Evolutionary conservation across 164 flowering plant species (phyloP).

Genomic region (Pachysandra terminalis): DNA sequence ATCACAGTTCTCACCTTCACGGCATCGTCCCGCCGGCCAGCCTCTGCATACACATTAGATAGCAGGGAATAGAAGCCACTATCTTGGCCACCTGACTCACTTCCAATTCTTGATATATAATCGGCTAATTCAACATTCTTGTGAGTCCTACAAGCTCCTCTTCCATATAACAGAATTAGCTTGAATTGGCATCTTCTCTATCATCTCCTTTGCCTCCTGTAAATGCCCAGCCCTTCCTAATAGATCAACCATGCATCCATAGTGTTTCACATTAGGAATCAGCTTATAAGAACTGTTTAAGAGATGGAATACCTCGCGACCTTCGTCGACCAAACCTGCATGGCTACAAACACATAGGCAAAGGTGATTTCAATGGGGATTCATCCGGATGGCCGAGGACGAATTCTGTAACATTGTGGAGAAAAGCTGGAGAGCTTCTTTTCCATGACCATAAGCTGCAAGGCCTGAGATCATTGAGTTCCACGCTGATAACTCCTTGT

Average conservation of each 20-base stretch:
- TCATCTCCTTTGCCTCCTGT: slow-evolving; percentile 8
- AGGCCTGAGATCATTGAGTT: slow-evolving; percentile 14
- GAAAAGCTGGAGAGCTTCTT: slow-evolving; percentile 6
- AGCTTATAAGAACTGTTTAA: slow-evolving; percentile 6
- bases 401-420: slow-evolving; percentile 6
- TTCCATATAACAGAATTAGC: slow-evolving; percentile 17
- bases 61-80: slow-evolving; percentile 11
- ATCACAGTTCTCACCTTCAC: slow-evolving; percentile 12
- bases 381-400: no score
- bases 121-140: slow-evolving; percentile 13
- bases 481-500: slow-evolving; percentile 9
- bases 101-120: slow-evolving; percentile 1
- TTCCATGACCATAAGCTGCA: slow-evolving; percentile 15
- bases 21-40: slow-evolving; percentile 7
- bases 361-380: slow-evolving; percentile 13
- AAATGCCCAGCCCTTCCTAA: slow-evolving; percentile 14
- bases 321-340: slow-evolving; percentile 8
- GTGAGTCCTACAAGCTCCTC: slow-evolving; percentile 18
- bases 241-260: background rate
- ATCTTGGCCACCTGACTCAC: slow-evolving; percentile 8
- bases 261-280: slow-evolving; percentile 13
- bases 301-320: slow-evolving; percentile 5
- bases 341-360: no score
- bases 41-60: slow-evolving; percentile 17
- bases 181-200: slow-evolving; percentile 17